Evolutionary conservation across 805 yeast genomes (phyloP), one percentile per base, ranked within the genome.

Genomic region (Candida nanaspora): DNA sequence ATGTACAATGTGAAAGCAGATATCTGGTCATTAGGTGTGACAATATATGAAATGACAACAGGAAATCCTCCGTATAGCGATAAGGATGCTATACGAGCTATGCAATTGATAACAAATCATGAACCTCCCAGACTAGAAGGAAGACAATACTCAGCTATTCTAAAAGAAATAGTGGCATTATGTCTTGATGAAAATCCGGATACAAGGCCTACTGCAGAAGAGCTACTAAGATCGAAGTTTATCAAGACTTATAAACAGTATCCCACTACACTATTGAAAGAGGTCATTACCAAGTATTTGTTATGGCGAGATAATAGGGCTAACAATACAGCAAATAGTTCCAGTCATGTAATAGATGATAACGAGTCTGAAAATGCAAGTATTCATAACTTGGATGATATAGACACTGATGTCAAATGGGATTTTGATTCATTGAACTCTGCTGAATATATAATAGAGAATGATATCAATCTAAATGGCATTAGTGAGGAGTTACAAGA

Each of bases 21-120:
- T 61, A 86, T 93, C 7, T 93, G 99, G 99, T 89, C 98, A 0
- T 61, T 91, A 37, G 99, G 99, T 14, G 86, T 93, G 45, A 91
- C 98, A 0, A 70, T 88, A 8, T 93, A 80, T 63, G 99, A 93
- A 61, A 82, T 91, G 48, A 94, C 95, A 9, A 89, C 98, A 0
- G 98, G 98, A 0, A 87, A 86, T 51, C 99, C 99, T 5, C 99
- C 99, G 0, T 89, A 89, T 56, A 81, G 96, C 53, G 97, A 93
- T 46, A 85, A 86, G 49, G 98, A 91, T 54, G 96, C 96, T 0
- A 69, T 84, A 66, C 74, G 96, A 64, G 98, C 97, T 2, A 85
- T 93, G 88, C 89, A 87, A 55, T 66, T 93, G 61, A 88, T 93
- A 38, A 86, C 96, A 1, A 86, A 88, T 49, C 86, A 86, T 49